Evolutionary conservation across 306 rosid genomes (phyloP).

Genomic region (Quercus dentata): DNA sequence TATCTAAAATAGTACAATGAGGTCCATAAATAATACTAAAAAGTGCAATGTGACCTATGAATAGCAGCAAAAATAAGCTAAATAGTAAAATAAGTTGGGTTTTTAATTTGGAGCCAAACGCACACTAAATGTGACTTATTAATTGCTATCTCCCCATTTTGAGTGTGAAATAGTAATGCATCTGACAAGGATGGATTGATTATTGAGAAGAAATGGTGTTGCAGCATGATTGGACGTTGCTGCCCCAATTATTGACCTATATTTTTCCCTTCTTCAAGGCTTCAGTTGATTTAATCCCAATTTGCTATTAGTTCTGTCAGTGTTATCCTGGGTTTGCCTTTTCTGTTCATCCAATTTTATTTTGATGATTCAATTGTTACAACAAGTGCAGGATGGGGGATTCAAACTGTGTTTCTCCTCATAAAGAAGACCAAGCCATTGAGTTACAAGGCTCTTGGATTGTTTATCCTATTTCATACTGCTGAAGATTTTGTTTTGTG

Average conservation of each 20-base stretch:
- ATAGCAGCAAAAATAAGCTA: too few relatives aligned
- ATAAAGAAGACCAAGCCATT: too few relatives aligned
- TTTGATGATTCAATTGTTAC: too few relatives aligned
- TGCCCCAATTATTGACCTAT: neutral
- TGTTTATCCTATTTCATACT: neutral
- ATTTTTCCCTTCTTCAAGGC: neutral
- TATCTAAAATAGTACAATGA: too few relatives aligned
- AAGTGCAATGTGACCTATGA: too few relatives aligned
- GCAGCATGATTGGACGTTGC: neutral
- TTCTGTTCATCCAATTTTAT: neutral
- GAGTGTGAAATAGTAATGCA: neutral
- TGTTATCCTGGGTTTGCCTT: conserved; percentile 12
- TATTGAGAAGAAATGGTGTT: neutral
- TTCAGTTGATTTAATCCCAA: neutral
- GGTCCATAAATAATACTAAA: too few relatives aligned
- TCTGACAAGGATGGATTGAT: neutral
- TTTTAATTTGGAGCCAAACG: too few relatives aligned
- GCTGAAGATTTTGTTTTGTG: neutral
- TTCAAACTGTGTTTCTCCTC: too few relatives aligned
- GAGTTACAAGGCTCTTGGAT: too few relatives aligned
- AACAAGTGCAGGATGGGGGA: too few relatives aligned
- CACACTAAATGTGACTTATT: neutral
- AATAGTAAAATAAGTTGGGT: too few relatives aligned
- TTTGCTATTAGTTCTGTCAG: neutral
- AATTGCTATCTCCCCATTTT: neutral